Evolutionary conservation across 2,329 filamentous ascomycete species (phyloP).

Genomic region (Talaromyces sp.): DNA sequence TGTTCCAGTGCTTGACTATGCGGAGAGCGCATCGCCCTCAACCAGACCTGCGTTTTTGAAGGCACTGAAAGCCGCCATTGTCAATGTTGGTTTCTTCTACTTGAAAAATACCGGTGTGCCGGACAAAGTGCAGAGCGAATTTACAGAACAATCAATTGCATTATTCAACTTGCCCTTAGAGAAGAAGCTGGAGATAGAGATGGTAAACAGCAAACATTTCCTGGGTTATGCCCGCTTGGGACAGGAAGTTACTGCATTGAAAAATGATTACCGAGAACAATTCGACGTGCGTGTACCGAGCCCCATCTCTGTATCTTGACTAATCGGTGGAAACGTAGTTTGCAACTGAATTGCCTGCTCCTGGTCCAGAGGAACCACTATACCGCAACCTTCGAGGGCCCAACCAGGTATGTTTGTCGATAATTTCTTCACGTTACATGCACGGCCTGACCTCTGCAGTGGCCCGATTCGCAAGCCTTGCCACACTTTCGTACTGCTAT

Average conservation of each 20-base stretch:
- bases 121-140: conserved; percentile 22
- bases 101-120: conserved; percentile 30
- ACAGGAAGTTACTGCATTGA: conserved; percentile 33
- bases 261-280: conserved; percentile 35
- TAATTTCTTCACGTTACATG: not conserved
- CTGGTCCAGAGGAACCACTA: conserved; percentile 31
- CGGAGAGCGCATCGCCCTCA: conserved; percentile 20
- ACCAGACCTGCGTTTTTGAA: conserved; percentile 29
- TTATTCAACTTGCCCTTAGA: conserved; percentile 45
- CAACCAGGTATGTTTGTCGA: conserved; percentile 29
- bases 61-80: conserved; percentile 30
- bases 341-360: conserved; percentile 36
- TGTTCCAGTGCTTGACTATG: conserved; percentile 33
- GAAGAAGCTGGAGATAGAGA: conserved; percentile 49
- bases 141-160: conserved; percentile 38
- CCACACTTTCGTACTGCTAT: conserved; percentile 32
- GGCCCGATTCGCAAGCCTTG: conserved; percentile 32
- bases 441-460: conserved; percentile 22
- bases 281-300: conserved; percentile 29
- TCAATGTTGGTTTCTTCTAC: conserved; percentile 38
- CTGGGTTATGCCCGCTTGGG: conserved; percentile 36
- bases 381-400: conserved; percentile 36
- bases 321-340: conserved; percentile 25
- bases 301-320: not conserved
- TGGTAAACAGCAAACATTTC: conserved; percentile 39